Conservation (phyloP, 306 rosid genomes). For the Quercus berberidifolia region DNA sequence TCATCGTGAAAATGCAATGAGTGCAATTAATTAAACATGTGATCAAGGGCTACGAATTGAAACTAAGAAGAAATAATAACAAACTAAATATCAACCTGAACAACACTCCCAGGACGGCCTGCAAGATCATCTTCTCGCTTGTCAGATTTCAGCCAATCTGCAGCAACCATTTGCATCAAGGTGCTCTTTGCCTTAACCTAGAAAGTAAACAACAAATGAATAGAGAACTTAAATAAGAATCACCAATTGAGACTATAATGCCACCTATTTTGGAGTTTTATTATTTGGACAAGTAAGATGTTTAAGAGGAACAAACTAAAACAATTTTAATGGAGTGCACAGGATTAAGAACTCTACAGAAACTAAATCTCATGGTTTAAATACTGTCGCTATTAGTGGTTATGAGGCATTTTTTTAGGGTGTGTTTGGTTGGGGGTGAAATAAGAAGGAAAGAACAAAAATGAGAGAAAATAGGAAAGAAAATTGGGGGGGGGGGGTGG, state of each 20-base stretch:
- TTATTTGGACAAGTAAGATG: neutral
- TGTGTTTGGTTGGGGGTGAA: too few relatives aligned
- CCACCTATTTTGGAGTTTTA: neutral
- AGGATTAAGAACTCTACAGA: neutral
- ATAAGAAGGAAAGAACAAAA: too few relatives aligned
- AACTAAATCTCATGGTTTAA: neutral
- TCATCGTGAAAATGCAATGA: neutral
- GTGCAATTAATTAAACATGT: neutral
- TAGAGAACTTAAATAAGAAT: conserved; percentile 4
- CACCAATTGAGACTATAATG: neutral
- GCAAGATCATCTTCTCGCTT: conserved; percentile 70
- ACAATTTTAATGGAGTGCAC: neutral
- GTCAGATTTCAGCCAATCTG: conserved; percentile 77
- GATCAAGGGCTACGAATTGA: neutral
- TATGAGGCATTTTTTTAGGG: neutral
- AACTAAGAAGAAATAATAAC: neutral
- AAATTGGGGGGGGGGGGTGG: too few relatives aligned
- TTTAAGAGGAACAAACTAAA: conserved; percentile 7
- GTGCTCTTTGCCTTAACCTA: conserved; percentile 19
- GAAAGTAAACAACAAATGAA: neutral
- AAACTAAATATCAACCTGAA: conserved; percentile 46
- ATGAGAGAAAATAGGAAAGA: too few relatives aligned
- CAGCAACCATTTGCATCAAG: conserved; percentile 53
- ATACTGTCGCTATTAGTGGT: neutral
- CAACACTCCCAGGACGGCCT: conserved; percentile 62